These are phyloP conservation scores for Neurospora sp. DNA, from an alignment of 2,329 filamentous ascomycete species.

Conservation along the genomic window DNA sequence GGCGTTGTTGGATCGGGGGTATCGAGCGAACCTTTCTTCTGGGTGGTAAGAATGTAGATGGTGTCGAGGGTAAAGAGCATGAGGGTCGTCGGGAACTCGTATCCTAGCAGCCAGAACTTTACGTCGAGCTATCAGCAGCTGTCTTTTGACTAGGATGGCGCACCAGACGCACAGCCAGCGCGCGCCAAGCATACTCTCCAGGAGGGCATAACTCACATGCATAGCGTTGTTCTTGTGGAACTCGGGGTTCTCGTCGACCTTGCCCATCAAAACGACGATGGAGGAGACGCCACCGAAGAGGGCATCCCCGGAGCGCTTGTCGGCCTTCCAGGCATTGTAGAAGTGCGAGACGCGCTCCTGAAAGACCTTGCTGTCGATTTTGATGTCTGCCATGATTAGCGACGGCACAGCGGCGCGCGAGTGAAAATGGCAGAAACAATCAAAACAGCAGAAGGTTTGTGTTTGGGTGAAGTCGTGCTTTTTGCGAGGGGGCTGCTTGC, in stretches of 20 bases:
- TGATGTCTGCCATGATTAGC: slow-evolving; percentile 65
- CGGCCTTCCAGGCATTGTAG: slow-evolving; percentile 87
- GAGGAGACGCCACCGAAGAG: slow-evolving; percentile 80
- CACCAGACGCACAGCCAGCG: neutral
- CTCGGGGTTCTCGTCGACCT: slow-evolving; percentile 75
- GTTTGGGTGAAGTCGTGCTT: slow-evolving; percentile 2
- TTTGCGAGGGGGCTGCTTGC: slow-evolving; percentile 10
- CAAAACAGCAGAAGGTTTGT: slow-evolving; percentile 5
- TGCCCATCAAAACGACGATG: slow-evolving; percentile 86
- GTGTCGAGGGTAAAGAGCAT: slow-evolving; percentile 85
- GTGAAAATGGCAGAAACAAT: slow-evolving; percentile 13
- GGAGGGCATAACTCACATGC: slow-evolving; percentile 54
- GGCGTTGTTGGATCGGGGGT: neutral
- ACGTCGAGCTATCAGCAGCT: slow-evolving; percentile 12
- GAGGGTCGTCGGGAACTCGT: slow-evolving; percentile 94
- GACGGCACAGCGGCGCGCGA: slow-evolving; percentile 17
- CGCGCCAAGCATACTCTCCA: neutral
- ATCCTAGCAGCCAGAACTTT: slow-evolving; percentile 95
- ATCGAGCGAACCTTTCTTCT: slow-evolving; percentile 70
- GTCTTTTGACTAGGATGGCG: neutral
- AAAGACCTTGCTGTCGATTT: slow-evolving; percentile 89
- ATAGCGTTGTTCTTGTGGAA: slow-evolving; percentile 96
- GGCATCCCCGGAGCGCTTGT: slow-evolving; percentile 79
- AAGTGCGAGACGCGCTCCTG: slow-evolving; percentile 86
- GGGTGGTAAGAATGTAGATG: slow-evolving; percentile 87